These are phyloP conservation scores for Panicum virgatum DNA, from an alignment of 202 grass and related monocot genomes.

Conservation along the genomic window DNA sequence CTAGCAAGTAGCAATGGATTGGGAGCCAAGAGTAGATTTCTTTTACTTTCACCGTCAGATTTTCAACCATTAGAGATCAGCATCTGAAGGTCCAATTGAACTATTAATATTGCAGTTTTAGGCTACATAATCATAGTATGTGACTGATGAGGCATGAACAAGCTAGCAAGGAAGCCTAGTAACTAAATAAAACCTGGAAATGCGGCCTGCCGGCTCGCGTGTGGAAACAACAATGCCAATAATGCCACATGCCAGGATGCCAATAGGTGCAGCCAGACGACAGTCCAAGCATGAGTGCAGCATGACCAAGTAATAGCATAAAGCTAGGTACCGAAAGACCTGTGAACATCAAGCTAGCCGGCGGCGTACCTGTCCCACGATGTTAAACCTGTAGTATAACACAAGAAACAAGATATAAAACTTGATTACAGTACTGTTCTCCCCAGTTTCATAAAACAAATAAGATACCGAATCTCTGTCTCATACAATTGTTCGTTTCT, in stretches of 20 bases:
- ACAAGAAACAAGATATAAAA: not conserved
- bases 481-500: not conserved
- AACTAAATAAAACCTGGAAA: not conserved
- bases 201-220: not conserved
- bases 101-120: not conserved
- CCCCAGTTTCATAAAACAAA: too few species aligned
- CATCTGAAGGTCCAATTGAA: not conserved
- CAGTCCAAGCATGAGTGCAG: not conserved
- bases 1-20: too few species aligned
- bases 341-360: not conserved
- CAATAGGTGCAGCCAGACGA: not conserved
- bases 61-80: not conserved
- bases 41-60: too few species aligned
- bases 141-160: not conserved
- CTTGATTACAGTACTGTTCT: not conserved
- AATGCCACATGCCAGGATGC: not conserved
- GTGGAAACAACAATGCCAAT: not conserved
- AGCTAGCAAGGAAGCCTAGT: not conserved
- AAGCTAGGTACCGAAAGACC: not conserved
- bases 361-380: constrained; percentile 71
- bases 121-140: not conserved
- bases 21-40: too few species aligned
- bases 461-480: too few species aligned
- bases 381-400: constrained; percentile 76
- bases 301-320: not conserved